A percentile compares a stretch with the other conserved stretches of the same genome.
Evolutionary conservation across 1,284 basidiomycete species (phyloP).

Genomic region (Naganishia sp.): DNA sequence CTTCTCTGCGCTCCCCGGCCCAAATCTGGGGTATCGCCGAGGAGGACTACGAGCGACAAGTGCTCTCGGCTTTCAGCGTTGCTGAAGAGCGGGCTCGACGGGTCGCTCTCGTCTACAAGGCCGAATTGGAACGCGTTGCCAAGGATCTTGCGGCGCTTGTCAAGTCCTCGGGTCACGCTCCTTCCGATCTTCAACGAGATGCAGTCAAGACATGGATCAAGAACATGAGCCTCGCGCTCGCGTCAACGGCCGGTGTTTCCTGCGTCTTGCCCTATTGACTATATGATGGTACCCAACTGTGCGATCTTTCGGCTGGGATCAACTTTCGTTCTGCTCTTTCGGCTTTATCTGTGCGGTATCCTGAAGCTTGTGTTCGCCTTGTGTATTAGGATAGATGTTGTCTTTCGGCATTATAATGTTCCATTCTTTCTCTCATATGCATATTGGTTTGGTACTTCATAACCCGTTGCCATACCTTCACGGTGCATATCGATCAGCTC

Average conservation of each 20-base stretch:
- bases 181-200: slow-evolving; percentile 33
- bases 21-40: slow-evolving; percentile 49
- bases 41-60: slow-evolving; percentile 51
- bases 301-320: too few relatives aligned
- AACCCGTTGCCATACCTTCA: too few relatives aligned
- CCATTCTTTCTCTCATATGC: background rate
- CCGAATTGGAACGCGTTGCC: slow-evolving; percentile 48
- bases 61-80: slow-evolving; percentile 50
- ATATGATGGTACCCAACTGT: background rate
- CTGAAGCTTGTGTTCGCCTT: background rate
- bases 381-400: background rate
- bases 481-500: too few relatives aligned
- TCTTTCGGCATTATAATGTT: background rate
- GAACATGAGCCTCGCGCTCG: slow-evolving; percentile 46
- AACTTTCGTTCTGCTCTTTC: background rate
- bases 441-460: background rate
- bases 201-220: slow-evolving; percentile 50
- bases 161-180: slow-evolving; percentile 2
- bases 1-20: slow-evolving; percentile 39
- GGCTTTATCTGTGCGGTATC: background rate
- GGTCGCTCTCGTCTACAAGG: slow-evolving; percentile 50
- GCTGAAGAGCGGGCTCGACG: slow-evolving; percentile 52
- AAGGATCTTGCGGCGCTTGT: slow-evolving; percentile 34
- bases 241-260: slow-evolving; percentile 45
- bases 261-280: slow-evolving; percentile 21